Percentiles rank a stretch among this genome's conserved stretches.
These are phyloP conservation scores for Hypoxylon rubiginosum DNA, from an alignment of 2,329 filamentous ascomycete species.

Conservation along the genomic window DNA sequence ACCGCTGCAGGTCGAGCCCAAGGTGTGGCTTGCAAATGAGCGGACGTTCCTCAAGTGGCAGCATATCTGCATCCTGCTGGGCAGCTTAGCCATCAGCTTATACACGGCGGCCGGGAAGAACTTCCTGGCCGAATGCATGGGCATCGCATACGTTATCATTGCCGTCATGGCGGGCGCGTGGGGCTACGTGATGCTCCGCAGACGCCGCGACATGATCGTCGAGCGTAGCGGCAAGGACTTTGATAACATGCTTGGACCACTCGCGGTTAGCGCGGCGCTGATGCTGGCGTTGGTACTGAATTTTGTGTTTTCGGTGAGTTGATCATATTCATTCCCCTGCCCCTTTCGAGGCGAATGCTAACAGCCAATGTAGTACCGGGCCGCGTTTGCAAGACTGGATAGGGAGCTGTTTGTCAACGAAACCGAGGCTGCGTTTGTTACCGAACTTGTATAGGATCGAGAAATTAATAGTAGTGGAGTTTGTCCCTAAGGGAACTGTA, in stretches of 20 bases:
- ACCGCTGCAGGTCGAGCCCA: constrained; percentile 92
- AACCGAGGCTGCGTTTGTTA: constrained; percentile 42
- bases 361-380: constrained; percentile 50
- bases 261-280: constrained; percentile 85
- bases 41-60: constrained; percentile 99
- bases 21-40: constrained; percentile 99
- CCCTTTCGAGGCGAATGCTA: constrained; percentile 10
- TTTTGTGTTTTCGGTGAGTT: constrained; percentile 84
- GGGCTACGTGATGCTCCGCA: constrained; percentile 88
- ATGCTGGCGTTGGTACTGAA: constrained; percentile 85
- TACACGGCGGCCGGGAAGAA: constrained; percentile 91
- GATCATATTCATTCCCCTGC: not conserved
- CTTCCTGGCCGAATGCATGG: constrained; percentile 80
- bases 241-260: constrained; percentile 86
- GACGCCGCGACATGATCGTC: constrained; percentile 81
- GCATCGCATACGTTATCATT: constrained; percentile 85
- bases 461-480: no score
- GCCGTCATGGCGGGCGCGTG: constrained; percentile 86
- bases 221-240: constrained; percentile 92
- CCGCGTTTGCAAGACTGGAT: constrained; percentile 47
- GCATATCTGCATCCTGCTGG: constrained; percentile 90
- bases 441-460: constrained; percentile 44
- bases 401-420: constrained; percentile 34
- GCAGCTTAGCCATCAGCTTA: constrained; percentile 83
- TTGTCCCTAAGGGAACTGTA: constrained; percentile 6